These are phyloP conservation scores for Suhomyces bokatorum DNA, from an alignment of 1,139 yeast genomes.

Conservation along the genomic window DNA sequence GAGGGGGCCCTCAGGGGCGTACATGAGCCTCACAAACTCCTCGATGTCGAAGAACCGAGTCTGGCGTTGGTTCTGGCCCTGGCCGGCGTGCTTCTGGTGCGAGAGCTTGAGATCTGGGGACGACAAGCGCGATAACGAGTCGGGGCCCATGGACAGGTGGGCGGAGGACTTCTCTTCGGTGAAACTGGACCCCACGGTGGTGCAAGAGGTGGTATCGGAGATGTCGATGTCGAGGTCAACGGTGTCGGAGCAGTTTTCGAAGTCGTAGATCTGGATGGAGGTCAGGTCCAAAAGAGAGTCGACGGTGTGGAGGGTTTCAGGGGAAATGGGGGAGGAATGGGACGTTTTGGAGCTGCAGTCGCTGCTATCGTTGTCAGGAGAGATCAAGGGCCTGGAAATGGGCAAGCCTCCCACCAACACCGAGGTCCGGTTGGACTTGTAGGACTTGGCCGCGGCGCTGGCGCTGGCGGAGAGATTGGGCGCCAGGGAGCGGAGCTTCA, in stretches of 20 bases:
- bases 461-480: conserved; percentile 16
- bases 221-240: conserved; percentile 10
- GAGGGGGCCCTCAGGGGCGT: conserved; percentile 12
- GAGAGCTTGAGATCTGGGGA: not conserved
- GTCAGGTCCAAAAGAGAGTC: conserved; percentile 26
- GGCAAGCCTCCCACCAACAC: conserved; percentile 9
- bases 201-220: conserved; percentile 8
- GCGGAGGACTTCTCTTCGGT: not conserved
- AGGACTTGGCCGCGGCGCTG: not conserved
- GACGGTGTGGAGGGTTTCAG: conserved; percentile 17
- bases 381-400: conserved; percentile 9
- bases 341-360: not conserved
- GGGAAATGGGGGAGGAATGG: conserved; percentile 12
- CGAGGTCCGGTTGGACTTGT: conserved; percentile 9
- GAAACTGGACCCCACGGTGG: conserved; percentile 3
- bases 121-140: not conserved
- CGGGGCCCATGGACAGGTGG: not conserved
- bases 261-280: conserved; percentile 23
- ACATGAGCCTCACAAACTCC: conserved; percentile 23
- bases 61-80: conserved; percentile 25
- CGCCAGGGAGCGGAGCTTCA: conserved; percentile 27
- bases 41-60: conserved; percentile 26
- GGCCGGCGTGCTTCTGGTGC: not conserved
- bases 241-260: conserved; percentile 15
- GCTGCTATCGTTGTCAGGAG: conserved; percentile 1